Conservation (phyloP, 2,329 filamentous ascomycete genomes). For the Amphichorda felina region DNA sequence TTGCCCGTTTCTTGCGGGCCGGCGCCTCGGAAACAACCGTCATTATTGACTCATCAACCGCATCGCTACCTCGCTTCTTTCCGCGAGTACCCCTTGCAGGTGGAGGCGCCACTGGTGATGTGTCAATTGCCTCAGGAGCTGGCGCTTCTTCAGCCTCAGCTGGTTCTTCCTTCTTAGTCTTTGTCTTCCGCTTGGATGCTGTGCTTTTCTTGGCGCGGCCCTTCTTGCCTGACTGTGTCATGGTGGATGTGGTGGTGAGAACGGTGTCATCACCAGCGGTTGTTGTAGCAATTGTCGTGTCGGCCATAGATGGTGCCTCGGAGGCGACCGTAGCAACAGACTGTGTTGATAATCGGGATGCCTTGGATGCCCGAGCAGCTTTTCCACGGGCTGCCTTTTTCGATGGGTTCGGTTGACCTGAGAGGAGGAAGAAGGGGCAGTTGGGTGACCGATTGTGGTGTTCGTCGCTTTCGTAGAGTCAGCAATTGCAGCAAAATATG, state of each 20-base stretch:
- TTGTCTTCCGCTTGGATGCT: slow-evolving; percentile 25
- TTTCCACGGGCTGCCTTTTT: slow-evolving; percentile 46
- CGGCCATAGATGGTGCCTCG: slow-evolving; percentile 34
- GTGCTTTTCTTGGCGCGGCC: slow-evolving; percentile 42
- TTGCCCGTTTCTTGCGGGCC: slow-evolving; percentile 47
- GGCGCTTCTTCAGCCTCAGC: slow-evolving; percentile 12
- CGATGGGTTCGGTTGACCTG: slow-evolving; percentile 39
- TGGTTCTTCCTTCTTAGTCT: slow-evolving; percentile 39
- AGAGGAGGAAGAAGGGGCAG: slow-evolving; percentile 73
- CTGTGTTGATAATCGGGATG: slow-evolving; percentile 51
- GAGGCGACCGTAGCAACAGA: slow-evolving; percentile 39
- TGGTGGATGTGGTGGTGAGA: slow-evolving; percentile 46
- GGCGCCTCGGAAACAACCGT: slow-evolving; percentile 31
- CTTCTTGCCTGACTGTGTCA: slow-evolving; percentile 48
- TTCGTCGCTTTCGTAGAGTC: slow-evolving; percentile 52
- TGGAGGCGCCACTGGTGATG: slow-evolving; percentile 17
- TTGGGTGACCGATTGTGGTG: slow-evolving; percentile 68
- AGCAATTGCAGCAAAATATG: slow-evolving; percentile 6
- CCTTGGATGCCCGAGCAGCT: slow-evolving; percentile 50
- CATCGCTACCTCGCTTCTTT: slow-evolving; percentile 53
- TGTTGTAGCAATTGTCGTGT: slow-evolving; percentile 19
- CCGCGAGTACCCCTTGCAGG: slow-evolving; percentile 32
- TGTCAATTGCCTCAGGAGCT: slow-evolving; percentile 17
- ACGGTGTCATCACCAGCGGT: slow-evolving; percentile 45
- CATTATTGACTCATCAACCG: slow-evolving; percentile 35